Evolutionary conservation across 106 monocot genomes (phyloP).

Genomic region (Ottelia alismoides): DNA sequence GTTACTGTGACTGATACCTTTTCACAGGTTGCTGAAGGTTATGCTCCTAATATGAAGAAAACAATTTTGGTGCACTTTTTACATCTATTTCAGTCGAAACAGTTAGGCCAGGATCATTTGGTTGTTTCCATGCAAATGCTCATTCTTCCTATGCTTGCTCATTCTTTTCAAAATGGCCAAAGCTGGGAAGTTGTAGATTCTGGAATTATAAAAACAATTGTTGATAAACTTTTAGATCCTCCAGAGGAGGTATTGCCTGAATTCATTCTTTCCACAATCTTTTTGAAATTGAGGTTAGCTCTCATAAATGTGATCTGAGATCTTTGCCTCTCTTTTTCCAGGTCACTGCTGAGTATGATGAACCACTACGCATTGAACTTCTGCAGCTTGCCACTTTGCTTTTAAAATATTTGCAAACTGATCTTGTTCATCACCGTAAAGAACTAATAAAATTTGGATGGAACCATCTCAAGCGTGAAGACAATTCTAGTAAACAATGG

Average conservation of each 20-base stretch:
- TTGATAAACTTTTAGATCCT: conserved; percentile 97
- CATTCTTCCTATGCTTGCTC: conserved; percentile 93
- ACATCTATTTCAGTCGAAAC: conserved; percentile 81
- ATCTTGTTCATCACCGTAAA: conserved; percentile 94
- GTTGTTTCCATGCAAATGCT: conserved; percentile 97
- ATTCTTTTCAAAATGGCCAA: conserved; percentile 87
- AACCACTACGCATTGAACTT: conserved; percentile 88
- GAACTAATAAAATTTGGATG: conserved; percentile 99
- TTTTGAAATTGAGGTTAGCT: no score
- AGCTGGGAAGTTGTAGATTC: conserved; percentile 96
- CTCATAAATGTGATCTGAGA: no score
- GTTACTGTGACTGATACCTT: not conserved
- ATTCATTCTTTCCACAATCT: no score
- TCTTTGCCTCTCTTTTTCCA: no score
- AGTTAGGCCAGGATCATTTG: conserved; percentile 86
- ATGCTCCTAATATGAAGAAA: conserved; percentile 84
- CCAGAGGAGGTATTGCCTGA: conserved; percentile 74
- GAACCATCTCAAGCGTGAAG: conserved; percentile 99
- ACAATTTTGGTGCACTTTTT: conserved; percentile 79
- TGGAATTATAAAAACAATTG: conserved; percentile 82
- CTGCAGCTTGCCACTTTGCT: conserved; percentile 94
- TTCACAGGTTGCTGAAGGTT: conserved; percentile 90
- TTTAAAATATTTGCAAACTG: conserved; percentile 84
- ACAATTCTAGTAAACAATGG: conserved; percentile 99
- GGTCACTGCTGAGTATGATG: conserved; percentile 98